A percentile compares a stretch with the other conserved stretches of the same genome.
Conservation (phyloP, 192 early-diverging fungal species). For the Radiomyces spectabilis region DNA sequence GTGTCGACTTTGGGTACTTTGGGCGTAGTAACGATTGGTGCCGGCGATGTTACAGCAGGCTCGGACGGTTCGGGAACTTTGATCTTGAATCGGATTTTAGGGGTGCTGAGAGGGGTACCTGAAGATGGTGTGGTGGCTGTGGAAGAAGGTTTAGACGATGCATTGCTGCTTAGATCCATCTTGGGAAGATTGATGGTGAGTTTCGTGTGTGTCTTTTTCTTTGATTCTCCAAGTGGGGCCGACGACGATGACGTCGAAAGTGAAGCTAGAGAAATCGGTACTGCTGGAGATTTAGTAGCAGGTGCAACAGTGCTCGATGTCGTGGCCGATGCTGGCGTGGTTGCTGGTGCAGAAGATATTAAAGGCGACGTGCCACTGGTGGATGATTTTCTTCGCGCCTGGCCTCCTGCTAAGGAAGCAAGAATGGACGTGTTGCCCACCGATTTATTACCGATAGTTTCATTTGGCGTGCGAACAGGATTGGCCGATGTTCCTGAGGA, state of each 20-base stretch:
- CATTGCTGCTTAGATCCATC: neutral
- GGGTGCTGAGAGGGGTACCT: conserved; percentile 12
- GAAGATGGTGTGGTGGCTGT: neutral
- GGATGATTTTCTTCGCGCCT: neutral
- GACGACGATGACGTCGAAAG: neutral
- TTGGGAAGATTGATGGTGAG: conserved; percentile 6
- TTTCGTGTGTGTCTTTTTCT: neutral
- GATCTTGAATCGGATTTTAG: conserved; percentile 28
- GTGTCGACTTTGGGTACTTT: neutral
- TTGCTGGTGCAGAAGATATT: neutral
- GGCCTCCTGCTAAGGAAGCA: neutral
- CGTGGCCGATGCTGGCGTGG: neutral
- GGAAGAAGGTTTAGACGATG: neutral
- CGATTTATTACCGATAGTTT: no score
- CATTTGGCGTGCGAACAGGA: no score
- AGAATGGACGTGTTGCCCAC: no score
- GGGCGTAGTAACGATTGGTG: neutral
- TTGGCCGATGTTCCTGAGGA: no score
- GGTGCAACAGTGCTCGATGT: neutral
- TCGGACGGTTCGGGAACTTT: conserved; percentile 11
- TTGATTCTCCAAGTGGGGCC: neutral
- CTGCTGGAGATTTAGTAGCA: no score
- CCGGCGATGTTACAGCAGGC: conserved; percentile 3
- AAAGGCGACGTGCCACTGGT: neutral
- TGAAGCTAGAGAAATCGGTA: no score